Conservation (phyloP, 257 asterid genomes). For the Parsonsia alboflavescens region DNA sequence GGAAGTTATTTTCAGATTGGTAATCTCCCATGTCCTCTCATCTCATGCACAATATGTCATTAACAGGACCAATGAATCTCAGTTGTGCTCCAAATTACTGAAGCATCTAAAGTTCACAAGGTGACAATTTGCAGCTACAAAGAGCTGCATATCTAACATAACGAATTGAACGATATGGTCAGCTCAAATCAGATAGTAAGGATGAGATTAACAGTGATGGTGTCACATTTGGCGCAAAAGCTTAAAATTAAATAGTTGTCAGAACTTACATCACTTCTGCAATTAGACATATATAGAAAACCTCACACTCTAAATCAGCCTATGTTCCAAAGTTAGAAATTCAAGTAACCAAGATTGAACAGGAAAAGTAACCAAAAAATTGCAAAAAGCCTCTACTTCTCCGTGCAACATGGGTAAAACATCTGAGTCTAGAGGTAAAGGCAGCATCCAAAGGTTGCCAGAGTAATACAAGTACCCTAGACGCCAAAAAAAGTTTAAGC, state of each 20-base stretch:
- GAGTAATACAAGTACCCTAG: too few species aligned
- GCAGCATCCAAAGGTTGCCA: too few species aligned
- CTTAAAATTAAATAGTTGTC: background rate
- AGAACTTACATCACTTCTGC: background rate
- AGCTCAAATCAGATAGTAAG: background rate
- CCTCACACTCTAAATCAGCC: background rate
- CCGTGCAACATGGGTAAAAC: too few species aligned
- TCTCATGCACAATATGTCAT: background rate
- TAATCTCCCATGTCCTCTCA: background rate
- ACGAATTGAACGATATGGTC: background rate
- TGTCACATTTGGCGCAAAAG: background rate
- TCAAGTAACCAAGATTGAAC: background rate
- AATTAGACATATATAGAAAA: background rate
- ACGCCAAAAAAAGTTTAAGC: too few species aligned
- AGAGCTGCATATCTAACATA: background rate
- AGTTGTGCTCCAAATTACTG: background rate
- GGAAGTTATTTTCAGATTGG: background rate
- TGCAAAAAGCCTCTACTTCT: too few species aligned
- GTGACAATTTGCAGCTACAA: background rate
- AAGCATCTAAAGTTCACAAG: background rate
- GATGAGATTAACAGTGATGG: background rate
- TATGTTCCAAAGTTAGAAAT: too few species aligned
- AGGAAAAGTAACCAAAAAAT: too few species aligned
- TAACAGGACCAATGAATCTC: background rate
- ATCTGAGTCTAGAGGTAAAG: too few species aligned